Evolutionary conservation across 371 early-diverging fungal genomes (phyloP), one percentile per base, ranked within the genome.

Genomic region (Coemansia sp.): DNA sequence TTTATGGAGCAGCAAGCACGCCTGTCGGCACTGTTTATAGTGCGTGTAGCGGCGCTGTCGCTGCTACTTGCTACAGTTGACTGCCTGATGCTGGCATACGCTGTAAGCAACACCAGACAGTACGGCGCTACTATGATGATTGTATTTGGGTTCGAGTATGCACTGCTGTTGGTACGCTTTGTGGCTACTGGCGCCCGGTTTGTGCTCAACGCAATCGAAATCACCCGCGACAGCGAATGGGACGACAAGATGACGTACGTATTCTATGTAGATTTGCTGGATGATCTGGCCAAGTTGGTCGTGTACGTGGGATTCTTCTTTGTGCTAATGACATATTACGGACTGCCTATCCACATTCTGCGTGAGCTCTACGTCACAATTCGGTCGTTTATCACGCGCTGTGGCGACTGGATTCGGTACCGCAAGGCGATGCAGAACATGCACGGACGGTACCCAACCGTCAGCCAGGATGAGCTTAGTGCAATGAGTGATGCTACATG

Each of bases 111-210:
- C 42, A 90, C 91, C 8, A 31, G 37, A n/a, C 63, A 69, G 4
- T 79, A 83, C 51, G 93, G 91, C 7, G 87, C 94, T 1, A 87
- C 85, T 48, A 94, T 95, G 92, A 90, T 97, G 90, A 88, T 95
- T 34, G 89, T 95, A 77, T 96, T 97, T 87, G 95, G 92, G 6
- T 98, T 97, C 69, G 98, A 97, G 93, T 97, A 94, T 69, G 87
- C 94, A 0, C 87, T 98, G 45, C 82, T 97, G 55, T 84, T 88
- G 5, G 88, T 89, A 22, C 82, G 84, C 5, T 81, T 95, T 16
- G 14, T 89, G 53, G 87, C 92, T 4, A 88, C 87, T 2, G 80
- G 86, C 61, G 88, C 88, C 37, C 95, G 94, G 77, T 96, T 95
- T 66, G 80, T 88, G 3, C 71, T 98, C 18, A 91, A 97, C 75